Base-by-base conservation (phyloP, 1,139 yeast genomes). In the Geotrichum citri-aurantii region DNA sequence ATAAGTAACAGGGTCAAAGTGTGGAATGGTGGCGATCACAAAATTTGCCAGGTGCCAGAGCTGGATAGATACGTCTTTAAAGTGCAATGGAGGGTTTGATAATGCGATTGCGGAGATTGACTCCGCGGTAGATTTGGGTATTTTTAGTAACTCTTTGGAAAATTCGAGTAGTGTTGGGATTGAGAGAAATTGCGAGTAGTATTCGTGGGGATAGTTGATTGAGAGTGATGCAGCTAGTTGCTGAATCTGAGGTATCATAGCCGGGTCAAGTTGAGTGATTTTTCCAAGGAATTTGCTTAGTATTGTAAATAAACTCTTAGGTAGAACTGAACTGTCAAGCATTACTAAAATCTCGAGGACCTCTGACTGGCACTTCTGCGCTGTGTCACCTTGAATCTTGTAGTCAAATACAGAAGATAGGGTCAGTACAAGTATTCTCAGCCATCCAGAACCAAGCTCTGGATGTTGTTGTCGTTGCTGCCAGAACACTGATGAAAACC, bases 31-130 rank as follows among this genome's bases (percentile, higher is more conserved):
- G 42, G 52, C 10, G 14, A 31, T 47, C 29, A 46, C 37, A 21
- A 56, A 56, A 48, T 56, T 50, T 29, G 52, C 55, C 5, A 56
- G 52, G 17, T 51, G 58, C 58, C 58, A 56, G 23, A 51, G 19
- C 50, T 33, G 46, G 52, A 17, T 5, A 14, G 44, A 37, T 8
- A 37, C 21, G 10, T 14, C 19, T 17, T 37, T 37, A n/a, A 19
- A 21, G 1, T 8, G 4, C 10, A 10, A 42, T 49, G 21, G 44
- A 17, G 31, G 50, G 8, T 19, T 21, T 12, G 10, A 33, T 40
- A 42, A 10, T n/a, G 31, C 33, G 5, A 12, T n/a, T 11, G 17
- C 37, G 17, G 26, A 7, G 24, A n/a, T 42, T 51, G 50, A 21
- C 46, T 17, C n/a, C 11, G 48, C 29, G 11, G 55, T 52, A 12